Percentiles rank a stretch among this genome's conserved stretches.
phyloP scores from a whole-genome alignment of 768 basidiomycete species.

The Trichaptum fuscoviolaceum region DNA sequence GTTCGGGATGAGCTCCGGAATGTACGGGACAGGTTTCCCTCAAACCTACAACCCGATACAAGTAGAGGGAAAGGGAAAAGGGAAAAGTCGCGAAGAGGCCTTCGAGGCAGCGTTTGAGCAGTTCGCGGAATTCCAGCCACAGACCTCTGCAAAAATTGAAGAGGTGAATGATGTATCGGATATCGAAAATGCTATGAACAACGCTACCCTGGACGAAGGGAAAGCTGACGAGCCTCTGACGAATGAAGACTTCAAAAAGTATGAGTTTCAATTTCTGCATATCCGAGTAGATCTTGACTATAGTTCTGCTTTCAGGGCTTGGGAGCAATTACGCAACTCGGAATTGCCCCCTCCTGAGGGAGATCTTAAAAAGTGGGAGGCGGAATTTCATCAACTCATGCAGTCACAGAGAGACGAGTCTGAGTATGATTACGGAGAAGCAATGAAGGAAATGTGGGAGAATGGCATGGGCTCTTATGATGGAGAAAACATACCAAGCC shows the following conservation, averaged over 20 bases:
- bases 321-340: slow-evolving; percentile 56
- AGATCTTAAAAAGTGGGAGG: slow-evolving; percentile 77
- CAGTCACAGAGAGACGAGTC: slow-evolving; percentile 52
- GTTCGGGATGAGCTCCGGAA: neutral
- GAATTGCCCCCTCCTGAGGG: slow-evolving; percentile 51
- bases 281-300: neutral
- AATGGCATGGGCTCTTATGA: slow-evolving; percentile 16
- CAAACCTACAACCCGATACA: neutral
- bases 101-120: slow-evolving; percentile 85
- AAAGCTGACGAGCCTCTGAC: slow-evolving; percentile 21
- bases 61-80: slow-evolving; percentile 56
- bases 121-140: slow-evolving; percentile 46
- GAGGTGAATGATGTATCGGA: slow-evolving; percentile 40
- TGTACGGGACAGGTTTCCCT: neutral
- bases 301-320: slow-evolving; percentile 38
- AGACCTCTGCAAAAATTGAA: slow-evolving; percentile 42
- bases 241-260: slow-evolving; percentile 49
- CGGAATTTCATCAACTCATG: slow-evolving; percentile 79
- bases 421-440: slow-evolving; percentile 51
- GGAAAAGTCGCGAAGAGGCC: slow-evolving; percentile 70
- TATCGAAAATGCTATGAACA: slow-evolving; percentile 35
- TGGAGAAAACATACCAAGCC: slow-evolving; percentile 24
- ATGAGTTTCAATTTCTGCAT: slow-evolving; percentile 16
- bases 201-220: slow-evolving; percentile 29
- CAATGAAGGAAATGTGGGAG: slow-evolving; percentile 20